These are phyloP conservation scores for Paecilomyces fulvus DNA, from an alignment of 2,329 filamentous ascomycete genomes.

Conservation along the genomic window DNA sequence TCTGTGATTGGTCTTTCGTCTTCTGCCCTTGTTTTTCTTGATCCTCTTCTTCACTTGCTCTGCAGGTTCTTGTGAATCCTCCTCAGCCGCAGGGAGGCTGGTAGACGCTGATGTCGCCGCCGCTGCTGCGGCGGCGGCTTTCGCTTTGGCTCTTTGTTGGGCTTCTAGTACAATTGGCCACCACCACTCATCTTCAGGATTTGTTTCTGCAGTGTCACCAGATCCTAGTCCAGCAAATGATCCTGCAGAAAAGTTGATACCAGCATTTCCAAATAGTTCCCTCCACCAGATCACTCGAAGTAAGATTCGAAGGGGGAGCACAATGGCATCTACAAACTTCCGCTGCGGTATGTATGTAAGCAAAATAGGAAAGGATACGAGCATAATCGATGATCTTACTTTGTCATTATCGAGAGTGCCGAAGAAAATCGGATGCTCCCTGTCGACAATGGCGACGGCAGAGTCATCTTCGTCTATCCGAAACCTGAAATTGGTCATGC, in stretches of 20 bases:
- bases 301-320: neutral
- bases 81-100: neutral
- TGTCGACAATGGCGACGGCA: constrained; percentile 1
- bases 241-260: neutral
- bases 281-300: neutral
- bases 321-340: neutral
- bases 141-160: neutral
- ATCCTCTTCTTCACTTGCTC: neutral
- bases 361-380: neutral
- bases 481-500: constrained; percentile 2
- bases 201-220: neutral
- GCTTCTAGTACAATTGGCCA: constrained; percentile 1
- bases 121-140: neutral
- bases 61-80: neutral
- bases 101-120: neutral
- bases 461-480: neutral
- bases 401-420: neutral
- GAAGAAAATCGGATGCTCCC: neutral
- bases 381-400: neutral
- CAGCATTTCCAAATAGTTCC: neutral
- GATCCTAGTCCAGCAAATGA: neutral
- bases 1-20: constrained; percentile 10
- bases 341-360: neutral
- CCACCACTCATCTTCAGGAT: constrained; percentile 1
- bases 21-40: neutral